A percentile compares a stretch with the other conserved stretches of the same genome.
phyloP scores from a whole-genome alignment of 495 filamentous ascomycete species.

The Aspergillus ostianus region DNA sequence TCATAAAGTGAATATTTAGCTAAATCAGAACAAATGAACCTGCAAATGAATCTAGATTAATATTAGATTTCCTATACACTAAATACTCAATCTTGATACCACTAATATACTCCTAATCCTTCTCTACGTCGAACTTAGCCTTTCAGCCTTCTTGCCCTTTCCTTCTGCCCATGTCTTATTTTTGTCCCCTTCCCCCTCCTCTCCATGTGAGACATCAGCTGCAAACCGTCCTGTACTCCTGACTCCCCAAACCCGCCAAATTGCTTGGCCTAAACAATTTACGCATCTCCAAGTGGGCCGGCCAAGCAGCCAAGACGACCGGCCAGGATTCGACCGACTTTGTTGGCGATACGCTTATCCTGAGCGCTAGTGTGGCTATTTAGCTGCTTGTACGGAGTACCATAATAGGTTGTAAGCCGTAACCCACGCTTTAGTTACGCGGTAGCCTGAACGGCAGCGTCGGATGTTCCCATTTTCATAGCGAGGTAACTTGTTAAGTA shows the following conservation, averaged over 20 bases:
- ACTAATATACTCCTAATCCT: too few relatives aligned
- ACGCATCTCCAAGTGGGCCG: slow-evolving; percentile 10
- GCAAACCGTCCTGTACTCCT: slow-evolving; percentile 23
- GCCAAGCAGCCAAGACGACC: slow-evolving; percentile 24
- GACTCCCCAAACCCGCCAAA: not conserved
- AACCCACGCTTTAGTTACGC: not conserved
- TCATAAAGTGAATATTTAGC: too few relatives aligned
- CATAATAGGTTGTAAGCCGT: not conserved
- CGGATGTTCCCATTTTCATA: slow-evolving; percentile 5
- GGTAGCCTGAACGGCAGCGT: slow-evolving; percentile 5
- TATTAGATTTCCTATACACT: too few relatives aligned
- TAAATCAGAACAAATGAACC: too few relatives aligned
- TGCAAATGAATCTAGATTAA: too few relatives aligned
- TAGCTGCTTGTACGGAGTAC: not conserved
- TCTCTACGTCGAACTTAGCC: too few relatives aligned
- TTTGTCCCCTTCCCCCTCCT: slow-evolving; percentile 1
- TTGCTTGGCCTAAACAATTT: slow-evolving; percentile 16
- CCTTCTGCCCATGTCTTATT: slow-evolving; percentile 4
- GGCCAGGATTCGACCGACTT: slow-evolving; percentile 29
- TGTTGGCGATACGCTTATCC: slow-evolving; percentile 45
- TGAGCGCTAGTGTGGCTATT: slow-evolving; percentile 18
- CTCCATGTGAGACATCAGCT: slow-evolving; percentile 38
- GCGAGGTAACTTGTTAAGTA: too few relatives aligned
- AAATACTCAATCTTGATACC: too few relatives aligned
- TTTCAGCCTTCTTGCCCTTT: too few relatives aligned